Evolutionary conservation across 2,329 filamentous ascomycete genomes (phyloP), one percentile per base, ranked within the genome.

Genomic region (Sclerotinia nivalis): DNA sequence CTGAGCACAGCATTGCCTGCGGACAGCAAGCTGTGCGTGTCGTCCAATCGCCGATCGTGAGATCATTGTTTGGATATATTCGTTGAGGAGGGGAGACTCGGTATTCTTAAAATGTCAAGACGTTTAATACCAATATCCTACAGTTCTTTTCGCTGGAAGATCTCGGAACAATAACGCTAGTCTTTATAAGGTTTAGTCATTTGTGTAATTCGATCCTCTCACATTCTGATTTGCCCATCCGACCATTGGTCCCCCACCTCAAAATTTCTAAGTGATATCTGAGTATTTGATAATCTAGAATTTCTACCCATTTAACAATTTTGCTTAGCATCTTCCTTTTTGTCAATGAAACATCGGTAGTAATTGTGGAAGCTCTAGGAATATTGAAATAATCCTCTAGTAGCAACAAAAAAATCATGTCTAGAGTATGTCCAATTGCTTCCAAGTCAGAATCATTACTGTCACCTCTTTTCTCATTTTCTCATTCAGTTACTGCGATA

Each of bases 351-450:
- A 73, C 66, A 79, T 78, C 86, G 89, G 86, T 92, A 95, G 92
- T 84, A 89, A 82, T 82, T 81, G 83, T 85, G 84, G 83, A 80
- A 86, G 88, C 88, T 91, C 89, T 91, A 89, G 90, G 89, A 90
- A 90, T 90, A 86, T 85, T 88, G 87, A 87, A 86, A 89, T 86
- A 84, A 87, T 90, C 49, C 89, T 91, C 88, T 91, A 89, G 88
- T 87, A 88, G 88, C 85, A 84, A 74, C 73, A 76, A 81, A 43
- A 43, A 84, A 78, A 86, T 59, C 37, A 70, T 85, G 83, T 84
- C 83, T 77, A 81, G 84, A 84, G 87, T 89, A 81, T 81, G 85
- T 82, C 73, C 74, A 45, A 18, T 54, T 72, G 62, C 73, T 40
- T 49, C n/a, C n/a, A 20, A 70, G 70, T 64, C 70, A 61, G 69